Percentiles rank a stretch among this genome's conserved stretches.
These are phyloP conservation scores for Quercus berberidifolia DNA, from an alignment of 306 rosid species.

Conservation along the genomic window DNA sequence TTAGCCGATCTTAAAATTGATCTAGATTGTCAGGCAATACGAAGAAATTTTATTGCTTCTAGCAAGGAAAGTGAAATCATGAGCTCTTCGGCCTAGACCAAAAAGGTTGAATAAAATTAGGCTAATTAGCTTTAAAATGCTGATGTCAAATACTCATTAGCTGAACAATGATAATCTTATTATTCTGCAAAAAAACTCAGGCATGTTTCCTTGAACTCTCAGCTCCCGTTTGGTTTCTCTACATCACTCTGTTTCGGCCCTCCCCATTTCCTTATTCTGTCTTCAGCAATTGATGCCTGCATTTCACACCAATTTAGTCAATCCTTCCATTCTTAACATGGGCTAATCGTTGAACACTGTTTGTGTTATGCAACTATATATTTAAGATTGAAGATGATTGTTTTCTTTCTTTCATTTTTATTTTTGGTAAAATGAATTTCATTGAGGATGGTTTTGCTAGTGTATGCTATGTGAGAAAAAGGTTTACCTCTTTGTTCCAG, in stretches of 20 bases:
- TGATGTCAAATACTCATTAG: neutral
- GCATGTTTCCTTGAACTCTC: neutral
- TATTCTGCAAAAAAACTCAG: neutral
- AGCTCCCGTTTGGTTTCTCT: neutral
- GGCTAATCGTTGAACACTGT: neutral
- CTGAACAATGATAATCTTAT: neutral
- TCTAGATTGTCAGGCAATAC: too few relatives aligned
- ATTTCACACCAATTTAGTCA: neutral
- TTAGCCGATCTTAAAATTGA: too few relatives aligned
- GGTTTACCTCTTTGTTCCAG: slow-evolving; percentile 66
- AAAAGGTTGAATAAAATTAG: too few relatives aligned
- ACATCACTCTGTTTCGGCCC: slow-evolving; percentile 11
- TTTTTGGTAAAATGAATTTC: too few relatives aligned
- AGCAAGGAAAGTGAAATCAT: too few relatives aligned
- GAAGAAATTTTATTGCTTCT: too few relatives aligned
- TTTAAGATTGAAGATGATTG: neutral
- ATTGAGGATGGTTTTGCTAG: neutral
- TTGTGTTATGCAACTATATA: neutral
- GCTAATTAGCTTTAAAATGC: neutral
- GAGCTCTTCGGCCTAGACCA: too few relatives aligned
- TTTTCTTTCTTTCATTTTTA: neutral
- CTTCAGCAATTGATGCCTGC: slow-evolving; percentile 48
- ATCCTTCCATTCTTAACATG: neutral
- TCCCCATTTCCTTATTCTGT: slow-evolving; percentile 51
- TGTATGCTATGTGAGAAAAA: too few relatives aligned